phyloP scores from a whole-genome alignment of 768 basidiomycete species.

The Mycena galericulata region DNA sequence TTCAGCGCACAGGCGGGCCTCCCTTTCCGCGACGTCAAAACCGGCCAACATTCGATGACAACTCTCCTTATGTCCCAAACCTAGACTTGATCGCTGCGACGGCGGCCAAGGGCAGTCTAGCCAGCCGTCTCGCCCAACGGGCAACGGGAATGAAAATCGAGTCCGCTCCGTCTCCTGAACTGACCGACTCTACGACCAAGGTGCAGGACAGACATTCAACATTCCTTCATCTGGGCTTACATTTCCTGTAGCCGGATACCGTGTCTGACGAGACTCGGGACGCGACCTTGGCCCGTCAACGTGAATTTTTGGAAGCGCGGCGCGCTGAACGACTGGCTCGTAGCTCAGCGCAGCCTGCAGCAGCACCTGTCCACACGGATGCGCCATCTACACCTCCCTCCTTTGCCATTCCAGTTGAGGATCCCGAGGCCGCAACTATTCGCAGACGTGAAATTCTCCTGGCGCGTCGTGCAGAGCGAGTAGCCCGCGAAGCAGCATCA shows the following conservation, averaged over 20 bases:
- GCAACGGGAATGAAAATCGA: background rate
- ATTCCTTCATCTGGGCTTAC: background rate
- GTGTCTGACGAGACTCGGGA: background rate
- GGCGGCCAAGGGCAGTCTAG: conserved; percentile 1
- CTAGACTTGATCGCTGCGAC: conserved; percentile 8
- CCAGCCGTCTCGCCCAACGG: conserved; percentile 15
- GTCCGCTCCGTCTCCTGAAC: background rate
- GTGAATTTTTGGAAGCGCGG: conserved; percentile 10
- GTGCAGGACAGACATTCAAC: too few species aligned
- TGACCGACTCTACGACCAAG: too few species aligned
- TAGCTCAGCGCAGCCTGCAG: background rate
- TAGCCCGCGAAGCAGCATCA: conserved; percentile 10
- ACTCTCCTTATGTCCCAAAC: conserved; percentile 10
- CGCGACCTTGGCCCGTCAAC: background rate
- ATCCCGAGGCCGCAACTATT: background rate
- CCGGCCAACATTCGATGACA: background rate
- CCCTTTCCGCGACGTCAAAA: background rate
- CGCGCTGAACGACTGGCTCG: conserved; percentile 29
- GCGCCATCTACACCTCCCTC: background rate
- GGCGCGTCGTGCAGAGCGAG: conserved; percentile 21
- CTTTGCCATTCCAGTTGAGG: background rate
- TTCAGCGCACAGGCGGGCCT: background rate
- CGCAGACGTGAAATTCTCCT: conserved; percentile 6
- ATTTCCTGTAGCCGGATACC: background rate
- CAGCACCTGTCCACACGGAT: too few species aligned